Evolutionary conservation across 116 monocot species (phyloP).

Genomic region (Papilionanthe hybrid): DNA sequence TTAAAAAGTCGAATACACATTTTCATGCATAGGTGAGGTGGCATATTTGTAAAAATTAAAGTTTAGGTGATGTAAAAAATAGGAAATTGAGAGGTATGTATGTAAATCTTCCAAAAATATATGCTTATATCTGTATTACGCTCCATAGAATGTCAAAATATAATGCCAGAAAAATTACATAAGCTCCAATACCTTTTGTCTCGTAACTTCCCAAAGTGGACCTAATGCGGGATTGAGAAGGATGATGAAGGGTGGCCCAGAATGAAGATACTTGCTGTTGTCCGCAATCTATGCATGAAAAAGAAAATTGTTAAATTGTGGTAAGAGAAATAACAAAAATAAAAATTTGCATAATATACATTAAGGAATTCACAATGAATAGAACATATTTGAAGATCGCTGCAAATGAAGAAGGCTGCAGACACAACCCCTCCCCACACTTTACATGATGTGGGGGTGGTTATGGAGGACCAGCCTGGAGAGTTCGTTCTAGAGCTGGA

Average conservation of each 20-base stretch:
- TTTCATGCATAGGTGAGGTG: too few species aligned
- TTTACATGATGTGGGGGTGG: too few species aligned
- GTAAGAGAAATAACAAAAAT: not conserved
- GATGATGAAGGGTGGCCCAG: slow-evolving; percentile 85
- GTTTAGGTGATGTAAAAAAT: too few species aligned
- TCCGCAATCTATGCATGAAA: slow-evolving; percentile 53
- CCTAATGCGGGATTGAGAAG: slow-evolving; percentile 96
- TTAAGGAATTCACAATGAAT: not conserved
- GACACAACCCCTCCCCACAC: too few species aligned
- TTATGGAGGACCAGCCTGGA: too few species aligned
- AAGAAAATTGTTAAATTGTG: not conserved
- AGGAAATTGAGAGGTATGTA: too few species aligned
- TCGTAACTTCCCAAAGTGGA: slow-evolving; percentile 87
- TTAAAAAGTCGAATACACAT: too few species aligned
- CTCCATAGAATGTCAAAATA: not conserved
- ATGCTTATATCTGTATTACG: not conserved
- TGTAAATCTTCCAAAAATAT: not conserved
- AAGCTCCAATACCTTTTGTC: slow-evolving; percentile 69
- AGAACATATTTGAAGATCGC: too few species aligned
- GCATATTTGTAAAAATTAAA: too few species aligned
- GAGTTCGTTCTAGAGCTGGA: too few species aligned
- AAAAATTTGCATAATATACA: not conserved
- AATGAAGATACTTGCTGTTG: slow-evolving; percentile 64
- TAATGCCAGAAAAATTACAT: not conserved
- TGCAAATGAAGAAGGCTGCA: too few species aligned